Evolutionary conservation across 2,329 filamentous ascomycete species (phyloP).

Genomic region (Phoma sp.): DNA sequence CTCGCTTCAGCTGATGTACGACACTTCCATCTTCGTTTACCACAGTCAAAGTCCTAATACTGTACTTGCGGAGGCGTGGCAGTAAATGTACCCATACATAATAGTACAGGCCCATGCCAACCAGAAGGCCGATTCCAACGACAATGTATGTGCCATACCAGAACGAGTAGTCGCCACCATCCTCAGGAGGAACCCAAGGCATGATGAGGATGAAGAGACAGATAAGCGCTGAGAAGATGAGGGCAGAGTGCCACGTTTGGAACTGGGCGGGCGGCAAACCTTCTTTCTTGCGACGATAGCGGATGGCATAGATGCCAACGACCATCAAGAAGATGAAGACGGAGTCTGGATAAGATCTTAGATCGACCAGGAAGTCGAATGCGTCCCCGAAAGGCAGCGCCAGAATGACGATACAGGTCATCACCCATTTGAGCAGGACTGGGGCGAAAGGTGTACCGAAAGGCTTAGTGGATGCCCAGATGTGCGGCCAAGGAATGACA

Average conservation of each 20-base stretch:
- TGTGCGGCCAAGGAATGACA: conserved; percentile 45
- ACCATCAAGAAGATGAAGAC: conserved; percentile 38
- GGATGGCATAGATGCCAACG: conserved; percentile 35
- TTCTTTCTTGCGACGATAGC: conserved; percentile 33
- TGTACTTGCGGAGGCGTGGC: conserved; percentile 31
- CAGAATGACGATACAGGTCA: conserved; percentile 40
- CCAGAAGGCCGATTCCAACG: conserved; percentile 61
- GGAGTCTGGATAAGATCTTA: conserved; percentile 36
- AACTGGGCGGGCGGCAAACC: conserved; percentile 34
- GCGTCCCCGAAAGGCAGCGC: conserved; percentile 67
- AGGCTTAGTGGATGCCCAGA: conserved; percentile 69
- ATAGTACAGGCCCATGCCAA: conserved; percentile 34
- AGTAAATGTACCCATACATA: conserved; percentile 38
- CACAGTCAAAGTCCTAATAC: conserved; percentile 37
- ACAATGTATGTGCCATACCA: conserved; percentile 76
- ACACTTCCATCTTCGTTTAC: conserved; percentile 38
- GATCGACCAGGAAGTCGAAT: conserved; percentile 66
- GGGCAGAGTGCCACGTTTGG: conserved; percentile 32
- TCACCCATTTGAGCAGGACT: conserved; percentile 52
- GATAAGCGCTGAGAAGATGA: conserved; percentile 33
- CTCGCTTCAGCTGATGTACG: conserved; percentile 33
- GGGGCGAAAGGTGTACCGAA: conserved; percentile 70
- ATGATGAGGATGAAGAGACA: conserved; percentile 64
- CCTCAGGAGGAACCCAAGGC: conserved; percentile 74
- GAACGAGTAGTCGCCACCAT: conserved; percentile 70